Base-by-base conservation (phyloP, 345 rosid genomes). In the Camelina laxa region DNA sequence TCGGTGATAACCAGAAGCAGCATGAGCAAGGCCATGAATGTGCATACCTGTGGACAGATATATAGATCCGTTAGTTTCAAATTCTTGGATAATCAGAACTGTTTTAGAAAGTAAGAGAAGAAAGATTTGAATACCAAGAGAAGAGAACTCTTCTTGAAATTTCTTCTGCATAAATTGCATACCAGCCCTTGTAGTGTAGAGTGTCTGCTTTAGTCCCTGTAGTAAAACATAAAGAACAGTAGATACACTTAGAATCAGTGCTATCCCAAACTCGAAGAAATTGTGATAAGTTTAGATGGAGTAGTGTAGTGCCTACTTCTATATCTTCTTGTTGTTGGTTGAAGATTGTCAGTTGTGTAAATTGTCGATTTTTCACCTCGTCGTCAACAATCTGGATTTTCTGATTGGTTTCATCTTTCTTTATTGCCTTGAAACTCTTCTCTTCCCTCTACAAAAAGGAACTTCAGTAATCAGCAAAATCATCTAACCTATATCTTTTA, bases 1-100 rank as follows among this genome's bases (percentile, higher is more conserved):
- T 74, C 86, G 85, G 66, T 91, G 97, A 77, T 95, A 95, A 65
- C 99, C 92, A 38, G 96, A 90, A 69, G 97, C 97, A 76, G 99
- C 99, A 83, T 87, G 87, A 68, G 97, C 91, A 69, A 95, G 86
- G 45, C 97, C 89, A 60, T 89, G 96, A 72, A 95, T 69, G 67
- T 87, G 99, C 86, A 86, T 63, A 56, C 98, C 98, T 95, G 70
- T 75, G 51, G 22, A 78, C 65, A 67, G 42, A 67, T 38, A 67
- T 38, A 67, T 47, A 55, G 70, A 63, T 45, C 30, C 16, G 13
- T 66, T 60, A 33, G n/a, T 67, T 7, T 60, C 38, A 53, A 16
- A 44, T 65, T 63, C 21, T 42, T 59, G 38, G 39, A 65, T 38
- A 71, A 19, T 7, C 33, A 64, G 65, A 44, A 16, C 68, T 56